These are phyloP conservation scores for Chaetomium olivaceum DNA, from an alignment of 2,329 filamentous ascomycete genomes.

Conservation along the genomic window DNA sequence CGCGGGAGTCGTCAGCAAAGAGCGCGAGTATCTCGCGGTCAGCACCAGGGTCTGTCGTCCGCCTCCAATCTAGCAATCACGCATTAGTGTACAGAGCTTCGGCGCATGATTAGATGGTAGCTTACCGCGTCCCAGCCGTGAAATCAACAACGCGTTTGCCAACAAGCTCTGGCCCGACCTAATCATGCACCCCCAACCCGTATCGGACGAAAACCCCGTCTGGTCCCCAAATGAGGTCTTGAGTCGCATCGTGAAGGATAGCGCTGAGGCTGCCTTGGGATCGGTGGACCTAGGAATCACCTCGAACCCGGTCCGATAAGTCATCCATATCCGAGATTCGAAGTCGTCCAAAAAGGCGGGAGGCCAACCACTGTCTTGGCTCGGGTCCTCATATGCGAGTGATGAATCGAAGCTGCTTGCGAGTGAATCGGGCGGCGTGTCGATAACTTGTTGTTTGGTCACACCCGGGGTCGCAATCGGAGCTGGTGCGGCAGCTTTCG, in stretches of 20 bases:
- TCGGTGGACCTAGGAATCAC: conserved; percentile 78
- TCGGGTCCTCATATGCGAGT: conserved; percentile 49
- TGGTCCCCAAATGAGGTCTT: conserved; percentile 78
- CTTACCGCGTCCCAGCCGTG: conserved; percentile 76
- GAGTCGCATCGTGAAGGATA: conserved; percentile 83
- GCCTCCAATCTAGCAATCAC: conserved; percentile 67
- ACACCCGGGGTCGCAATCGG: neutral
- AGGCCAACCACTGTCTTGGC: conserved; percentile 70
- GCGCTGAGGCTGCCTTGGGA: conserved; percentile 65
- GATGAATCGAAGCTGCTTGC: conserved; percentile 56
- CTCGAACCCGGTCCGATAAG: conserved; percentile 85
- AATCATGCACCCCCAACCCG: conserved; percentile 99
- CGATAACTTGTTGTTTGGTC: conserved; percentile 36
- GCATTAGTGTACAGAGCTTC: neutral
- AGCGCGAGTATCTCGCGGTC: conserved; percentile 73
- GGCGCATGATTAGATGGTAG: neutral
- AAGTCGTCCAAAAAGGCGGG: conserved; percentile 85
- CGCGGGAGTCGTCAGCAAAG: conserved; percentile 83
- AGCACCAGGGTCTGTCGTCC: conserved; percentile 55
- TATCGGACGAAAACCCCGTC: conserved; percentile 84
- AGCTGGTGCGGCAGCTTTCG: conserved; percentile 1
- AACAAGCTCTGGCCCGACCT: conserved; percentile 90
- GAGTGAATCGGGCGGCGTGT: conserved; percentile 51
- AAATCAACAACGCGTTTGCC: conserved; percentile 76
- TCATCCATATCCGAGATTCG: conserved; percentile 93